phyloP scores from a whole-genome alignment of 2,329 filamentous ascomycete genomes.

The Escovopsis sp. region DNA sequence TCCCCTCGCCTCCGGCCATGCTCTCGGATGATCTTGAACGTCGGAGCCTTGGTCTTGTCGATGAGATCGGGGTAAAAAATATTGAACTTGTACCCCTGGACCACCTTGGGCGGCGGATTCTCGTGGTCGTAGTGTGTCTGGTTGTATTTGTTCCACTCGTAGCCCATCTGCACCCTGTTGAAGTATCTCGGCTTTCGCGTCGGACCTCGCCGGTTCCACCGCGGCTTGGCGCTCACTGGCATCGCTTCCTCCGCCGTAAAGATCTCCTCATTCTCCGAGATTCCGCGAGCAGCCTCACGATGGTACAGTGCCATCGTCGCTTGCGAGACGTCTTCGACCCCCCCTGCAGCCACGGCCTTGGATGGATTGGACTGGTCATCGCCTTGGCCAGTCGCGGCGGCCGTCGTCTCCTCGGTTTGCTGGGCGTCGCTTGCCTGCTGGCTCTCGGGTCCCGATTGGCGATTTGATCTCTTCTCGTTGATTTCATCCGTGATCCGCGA shows the following conservation, averaged over 20 bases:
- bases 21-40: conserved; percentile 90
- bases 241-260: conserved; percentile 83
- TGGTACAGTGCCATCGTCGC: conserved; percentile 84
- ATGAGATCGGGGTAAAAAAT: conserved; percentile 97
- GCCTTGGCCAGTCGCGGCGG: background rate
- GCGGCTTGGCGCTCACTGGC: conserved; percentile 40
- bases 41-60: conserved; percentile 86
- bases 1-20: conserved; percentile 79
- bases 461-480: conserved; percentile 50
- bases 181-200: conserved; percentile 93
- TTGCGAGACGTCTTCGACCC: conserved; percentile 69
- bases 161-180: conserved; percentile 96
- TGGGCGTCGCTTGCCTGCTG: conserved; percentile 39
- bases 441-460: conserved; percentile 51
- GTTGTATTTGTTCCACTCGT: conserved; percentile 99
- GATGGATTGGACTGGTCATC: background rate
- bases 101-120: conserved; percentile 92
- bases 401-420: background rate
- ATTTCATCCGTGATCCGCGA: conserved; percentile 65
- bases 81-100: conserved; percentile 99
- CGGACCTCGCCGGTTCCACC: conserved; percentile 73
- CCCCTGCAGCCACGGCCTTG: conserved; percentile 8
- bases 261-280: conserved; percentile 90
- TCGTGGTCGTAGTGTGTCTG: conserved; percentile 99
- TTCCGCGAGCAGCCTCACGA: conserved; percentile 77